Conservation (phyloP, 78 protist genomes). For the Isochrysis galbana region DNA sequence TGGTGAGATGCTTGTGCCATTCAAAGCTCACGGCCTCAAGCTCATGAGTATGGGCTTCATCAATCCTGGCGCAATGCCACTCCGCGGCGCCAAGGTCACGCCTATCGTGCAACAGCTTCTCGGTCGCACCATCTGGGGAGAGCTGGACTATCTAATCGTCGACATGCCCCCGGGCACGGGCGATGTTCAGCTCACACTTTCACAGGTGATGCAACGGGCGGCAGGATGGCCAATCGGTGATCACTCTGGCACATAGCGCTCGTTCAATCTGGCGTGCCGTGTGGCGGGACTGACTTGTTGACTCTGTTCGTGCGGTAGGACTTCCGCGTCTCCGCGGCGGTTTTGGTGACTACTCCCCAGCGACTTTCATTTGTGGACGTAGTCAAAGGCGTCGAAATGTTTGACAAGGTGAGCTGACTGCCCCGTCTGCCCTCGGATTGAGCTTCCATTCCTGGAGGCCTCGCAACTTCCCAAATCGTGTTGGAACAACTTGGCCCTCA, state of each 20-base stretch:
- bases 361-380: constrained; percentile 59
- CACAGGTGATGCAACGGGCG: too few species aligned
- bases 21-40: constrained; percentile 18
- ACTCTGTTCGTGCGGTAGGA: background rate
- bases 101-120: constrained; percentile 47
- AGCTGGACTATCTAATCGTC: constrained; percentile 84
- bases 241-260: too few species aligned
- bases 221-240: too few species aligned
- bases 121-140: constrained; percentile 75
- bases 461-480: background rate
- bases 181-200: constrained; percentile 88
- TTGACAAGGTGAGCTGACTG: constrained; percentile 30
- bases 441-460: background rate
- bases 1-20: background rate
- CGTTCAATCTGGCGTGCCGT: too few species aligned
- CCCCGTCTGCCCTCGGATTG: background rate
- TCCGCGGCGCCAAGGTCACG: constrained; percentile 27
- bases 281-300: too few species aligned
- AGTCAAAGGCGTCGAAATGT: constrained; percentile 60
- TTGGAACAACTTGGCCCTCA: background rate
- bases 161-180: constrained; percentile 99
- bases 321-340: constrained; percentile 52
- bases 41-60: constrained; percentile 40
- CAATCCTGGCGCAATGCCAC: constrained; percentile 23
- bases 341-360: constrained; percentile 75